phyloP scores from a whole-genome alignment of 495 filamentous ascomycete genomes.

The Chlorociboria aeruginascens region DNA sequence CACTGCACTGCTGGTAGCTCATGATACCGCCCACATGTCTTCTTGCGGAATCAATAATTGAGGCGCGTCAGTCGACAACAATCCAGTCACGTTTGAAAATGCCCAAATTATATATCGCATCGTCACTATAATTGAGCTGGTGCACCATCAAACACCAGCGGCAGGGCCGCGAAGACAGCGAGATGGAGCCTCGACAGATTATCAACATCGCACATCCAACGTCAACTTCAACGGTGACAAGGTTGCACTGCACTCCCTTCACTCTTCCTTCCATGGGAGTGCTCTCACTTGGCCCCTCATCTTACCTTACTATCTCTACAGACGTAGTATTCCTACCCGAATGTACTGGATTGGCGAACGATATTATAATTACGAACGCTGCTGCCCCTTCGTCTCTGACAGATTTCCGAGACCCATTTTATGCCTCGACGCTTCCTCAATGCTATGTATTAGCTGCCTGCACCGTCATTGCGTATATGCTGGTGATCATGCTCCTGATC shows the following conservation, averaged over 20 bases:
- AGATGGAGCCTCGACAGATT: constrained; percentile 15
- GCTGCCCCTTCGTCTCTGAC: constrained; percentile 23
- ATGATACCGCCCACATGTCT: no score
- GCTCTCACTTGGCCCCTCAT: constrained; percentile 42
- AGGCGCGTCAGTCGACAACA: no score
- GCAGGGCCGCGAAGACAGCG: constrained; percentile 11
- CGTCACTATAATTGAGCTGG: no score
- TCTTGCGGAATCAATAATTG: no score
- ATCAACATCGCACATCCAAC: constrained; percentile 10
- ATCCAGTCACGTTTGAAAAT: no score
- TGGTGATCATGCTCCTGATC: constrained; percentile 89
- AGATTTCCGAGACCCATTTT: constrained; percentile 74
- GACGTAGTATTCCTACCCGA: constrained; percentile 51
- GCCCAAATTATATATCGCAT: no score
- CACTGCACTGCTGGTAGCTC: no score
- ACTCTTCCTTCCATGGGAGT: constrained; percentile 50
- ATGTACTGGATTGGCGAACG: constrained; percentile 31
- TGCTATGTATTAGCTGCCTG: constrained; percentile 83
- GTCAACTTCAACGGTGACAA: neutral
- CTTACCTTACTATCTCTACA: constrained; percentile 44
- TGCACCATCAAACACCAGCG: constrained; percentile 1
- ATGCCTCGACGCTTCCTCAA: constrained; percentile 81
- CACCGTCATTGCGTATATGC: constrained; percentile 84
- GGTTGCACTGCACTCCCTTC: constrained; percentile 44
- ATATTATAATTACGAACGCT: constrained; percentile 21